Conservation (phyloP, 2,329 filamentous ascomycete genomes). For the Neofusicoccum sp. region DNA sequence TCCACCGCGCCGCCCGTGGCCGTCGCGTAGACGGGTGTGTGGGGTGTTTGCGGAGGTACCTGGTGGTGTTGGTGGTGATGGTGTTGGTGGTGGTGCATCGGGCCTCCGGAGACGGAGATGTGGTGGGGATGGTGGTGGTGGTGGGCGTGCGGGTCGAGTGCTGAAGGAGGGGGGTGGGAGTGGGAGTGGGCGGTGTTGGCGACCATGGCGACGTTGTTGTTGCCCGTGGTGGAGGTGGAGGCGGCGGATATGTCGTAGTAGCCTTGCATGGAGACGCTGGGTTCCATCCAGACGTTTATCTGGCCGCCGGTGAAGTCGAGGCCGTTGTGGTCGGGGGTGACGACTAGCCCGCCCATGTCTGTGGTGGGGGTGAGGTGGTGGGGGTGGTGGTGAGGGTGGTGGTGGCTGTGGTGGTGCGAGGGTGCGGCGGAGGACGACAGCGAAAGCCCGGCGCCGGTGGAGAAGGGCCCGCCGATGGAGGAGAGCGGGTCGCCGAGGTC, state of each 20-base stretch:
- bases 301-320: slow-evolving; percentile 43
- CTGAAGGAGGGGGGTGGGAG: neutral
- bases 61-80: neutral
- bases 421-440: neutral
- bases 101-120: neutral
- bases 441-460: neutral
- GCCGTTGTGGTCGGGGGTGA: slow-evolving; percentile 29
- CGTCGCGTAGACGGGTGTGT: neutral
- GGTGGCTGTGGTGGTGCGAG: neutral
- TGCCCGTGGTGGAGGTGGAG: too few species aligned
- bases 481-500: slow-evolving; percentile 25
- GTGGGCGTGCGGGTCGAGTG: neutral
- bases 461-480: slow-evolving; percentile 13
- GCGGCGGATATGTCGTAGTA: slow-evolving; percentile 5
- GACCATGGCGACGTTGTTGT: neutral
- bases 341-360: neutral
- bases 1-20: neutral
- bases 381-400: slow-evolving; percentile 27
- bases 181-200: neutral
- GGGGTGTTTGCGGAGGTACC: neutral
- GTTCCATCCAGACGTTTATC: slow-evolving; percentile 42
- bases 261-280: slow-evolving; percentile 27
- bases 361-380: slow-evolving; percentile 28
- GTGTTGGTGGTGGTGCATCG: neutral
- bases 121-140: neutral